A percentile compares a stretch with the other conserved stretches of the same genome.
Conservation (phyloP, 495 filamentous ascomycete genomes). For the Schizothecium vesticola region DNA sequence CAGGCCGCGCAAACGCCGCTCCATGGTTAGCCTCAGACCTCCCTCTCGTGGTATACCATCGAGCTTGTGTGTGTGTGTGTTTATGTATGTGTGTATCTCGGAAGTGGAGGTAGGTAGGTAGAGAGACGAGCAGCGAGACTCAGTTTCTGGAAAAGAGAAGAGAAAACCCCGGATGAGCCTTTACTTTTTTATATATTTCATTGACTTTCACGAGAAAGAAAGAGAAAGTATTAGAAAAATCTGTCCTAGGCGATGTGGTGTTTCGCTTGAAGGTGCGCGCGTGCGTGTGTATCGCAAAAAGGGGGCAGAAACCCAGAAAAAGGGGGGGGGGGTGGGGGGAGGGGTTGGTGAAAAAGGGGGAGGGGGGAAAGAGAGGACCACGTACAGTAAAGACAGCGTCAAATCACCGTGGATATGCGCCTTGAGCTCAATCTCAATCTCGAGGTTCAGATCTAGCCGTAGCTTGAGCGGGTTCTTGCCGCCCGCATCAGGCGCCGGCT, state of each 20-base stretch:
- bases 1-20: not conserved
- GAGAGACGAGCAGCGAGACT: not conserved
- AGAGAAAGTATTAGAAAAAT: not conserved
- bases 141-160: conserved; percentile 4
- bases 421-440: conserved; percentile 85
- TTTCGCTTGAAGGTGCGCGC: conserved; percentile 1
- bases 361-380: conserved; percentile 7
- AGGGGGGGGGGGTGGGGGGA: not conserved
- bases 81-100: not conserved
- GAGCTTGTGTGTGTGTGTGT: not conserved
- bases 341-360: too few species aligned
- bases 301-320: not conserved
- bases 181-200: not conserved
- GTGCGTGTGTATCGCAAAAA: not conserved
- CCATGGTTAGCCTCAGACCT: conserved; percentile 1
- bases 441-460: conserved; percentile 78
- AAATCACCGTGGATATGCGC: conserved; percentile 90
- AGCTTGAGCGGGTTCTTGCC: conserved; percentile 69
- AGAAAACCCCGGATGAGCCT: conserved; percentile 8
- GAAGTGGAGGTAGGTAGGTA: not conserved
- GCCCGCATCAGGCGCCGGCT: conserved; percentile 36
- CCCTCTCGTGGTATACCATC: not conserved
- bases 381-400: conserved; percentile 78
- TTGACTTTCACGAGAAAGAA: conserved; percentile 6
- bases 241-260: not conserved